Evolutionary conservation across 176 grass and related monocot species (phyloP).

Genomic region (Triticum urartu): DNA sequence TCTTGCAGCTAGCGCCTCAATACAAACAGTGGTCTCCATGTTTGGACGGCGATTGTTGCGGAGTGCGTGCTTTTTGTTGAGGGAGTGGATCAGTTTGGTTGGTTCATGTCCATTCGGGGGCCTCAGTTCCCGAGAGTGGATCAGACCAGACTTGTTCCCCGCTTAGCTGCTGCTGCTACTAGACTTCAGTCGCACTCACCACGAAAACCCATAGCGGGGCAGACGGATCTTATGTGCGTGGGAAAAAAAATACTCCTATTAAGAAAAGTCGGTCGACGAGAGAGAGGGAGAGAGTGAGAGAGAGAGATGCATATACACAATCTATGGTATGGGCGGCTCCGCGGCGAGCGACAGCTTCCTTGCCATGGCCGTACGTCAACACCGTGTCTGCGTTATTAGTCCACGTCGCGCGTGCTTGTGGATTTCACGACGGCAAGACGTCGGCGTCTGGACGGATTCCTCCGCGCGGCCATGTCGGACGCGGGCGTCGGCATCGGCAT

Average conservation of each 20-base stretch:
- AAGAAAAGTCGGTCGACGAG: background rate
- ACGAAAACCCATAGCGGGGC: background rate
- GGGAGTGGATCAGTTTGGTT: background rate
- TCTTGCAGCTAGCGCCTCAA: background rate
- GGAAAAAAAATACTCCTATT: no score
- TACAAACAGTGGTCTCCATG: constrained; percentile 1
- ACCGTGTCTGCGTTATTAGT: background rate
- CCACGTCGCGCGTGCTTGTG: background rate
- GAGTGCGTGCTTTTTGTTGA: background rate
- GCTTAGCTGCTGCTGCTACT: background rate
- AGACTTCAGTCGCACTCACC: background rate
- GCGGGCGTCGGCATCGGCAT: background rate
- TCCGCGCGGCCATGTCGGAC: constrained; percentile 14
- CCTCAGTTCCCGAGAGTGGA: background rate
- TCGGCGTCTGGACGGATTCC: background rate
- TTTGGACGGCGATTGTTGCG: background rate
- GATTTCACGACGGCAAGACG: background rate
- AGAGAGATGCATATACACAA: background rate
- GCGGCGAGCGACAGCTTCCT: background rate
- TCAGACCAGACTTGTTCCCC: background rate
- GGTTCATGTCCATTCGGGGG: background rate
- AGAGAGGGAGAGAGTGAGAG: no score
- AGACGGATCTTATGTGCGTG: background rate
- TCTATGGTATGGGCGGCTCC: background rate
- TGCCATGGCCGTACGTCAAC: background rate